phyloP scores from a whole-genome alignment of 2,329 filamentous ascomycete species.

The Aspergillus unguis region DNA sequence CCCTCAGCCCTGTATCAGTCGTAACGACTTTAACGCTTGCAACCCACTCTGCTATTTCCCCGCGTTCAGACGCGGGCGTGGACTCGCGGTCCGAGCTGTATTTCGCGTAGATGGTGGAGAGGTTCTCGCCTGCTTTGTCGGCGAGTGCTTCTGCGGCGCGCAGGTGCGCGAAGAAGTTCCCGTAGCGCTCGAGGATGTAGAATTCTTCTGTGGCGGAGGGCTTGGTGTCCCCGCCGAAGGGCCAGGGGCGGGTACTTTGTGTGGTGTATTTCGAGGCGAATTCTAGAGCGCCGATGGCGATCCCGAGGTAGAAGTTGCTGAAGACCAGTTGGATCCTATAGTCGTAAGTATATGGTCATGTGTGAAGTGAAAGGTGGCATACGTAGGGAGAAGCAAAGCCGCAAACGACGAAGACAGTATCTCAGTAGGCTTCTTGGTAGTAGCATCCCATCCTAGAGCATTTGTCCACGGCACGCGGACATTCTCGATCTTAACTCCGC shows the following conservation, averaged over 20 bases:
- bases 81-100: constrained; percentile 40
- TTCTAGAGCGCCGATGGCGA: constrained; percentile 57
- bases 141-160: constrained; percentile 58
- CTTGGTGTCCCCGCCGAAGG: constrained; percentile 62
- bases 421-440: constrained; percentile 50
- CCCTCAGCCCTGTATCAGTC: constrained; percentile 57
- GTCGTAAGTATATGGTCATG: neutral
- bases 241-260: constrained; percentile 60
- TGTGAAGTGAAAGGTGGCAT: constrained; percentile 14
- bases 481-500: constrained; percentile 59
- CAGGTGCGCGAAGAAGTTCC: constrained; percentile 61
- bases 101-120: constrained; percentile 48
- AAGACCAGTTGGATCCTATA: constrained; percentile 62
- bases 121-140: constrained; percentile 53
- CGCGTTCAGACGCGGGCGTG: constrained; percentile 53
- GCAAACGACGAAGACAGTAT: constrained; percentile 55
- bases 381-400: constrained; percentile 58
- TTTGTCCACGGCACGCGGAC: constrained; percentile 58
- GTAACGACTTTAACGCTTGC: constrained; percentile 61
- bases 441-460: constrained; percentile 58
- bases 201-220: constrained; percentile 59
- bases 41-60: constrained; percentile 61
- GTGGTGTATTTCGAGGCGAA: constrained; percentile 57
- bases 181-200: constrained; percentile 63
- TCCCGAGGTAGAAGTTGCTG: constrained; percentile 63